Conservation (phyloP, 2,329 filamentous ascomycete genomes). For the Pseudohalonectria lignicola region DNA sequence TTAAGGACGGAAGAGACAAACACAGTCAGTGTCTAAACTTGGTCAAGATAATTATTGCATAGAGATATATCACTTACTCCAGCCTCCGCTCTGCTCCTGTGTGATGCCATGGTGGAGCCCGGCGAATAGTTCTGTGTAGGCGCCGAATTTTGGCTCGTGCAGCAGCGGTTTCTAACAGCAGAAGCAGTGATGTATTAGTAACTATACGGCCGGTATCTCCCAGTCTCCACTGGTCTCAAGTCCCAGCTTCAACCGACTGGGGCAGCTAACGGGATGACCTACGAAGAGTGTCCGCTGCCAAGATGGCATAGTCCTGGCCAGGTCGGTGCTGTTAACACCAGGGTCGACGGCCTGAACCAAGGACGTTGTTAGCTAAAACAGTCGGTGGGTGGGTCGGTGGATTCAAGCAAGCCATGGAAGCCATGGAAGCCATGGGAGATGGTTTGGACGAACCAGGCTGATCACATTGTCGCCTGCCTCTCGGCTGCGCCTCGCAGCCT, state of each 20-base stretch:
- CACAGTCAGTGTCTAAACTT: not conserved
- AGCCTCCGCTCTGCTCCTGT: constrained; percentile 15
- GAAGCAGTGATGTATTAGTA: constrained; percentile 4
- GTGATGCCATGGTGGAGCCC: constrained; percentile 23
- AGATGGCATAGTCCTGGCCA: constrained; percentile 4
- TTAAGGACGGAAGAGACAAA: not conserved
- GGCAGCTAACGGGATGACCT: too few relatives aligned
- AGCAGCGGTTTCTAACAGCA: constrained; percentile 10
- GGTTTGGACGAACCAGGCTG: too few relatives aligned
- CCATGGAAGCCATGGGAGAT: too few relatives aligned
- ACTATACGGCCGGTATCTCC: too few relatives aligned
- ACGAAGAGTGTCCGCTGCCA: not conserved
- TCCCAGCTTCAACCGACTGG: too few relatives aligned
- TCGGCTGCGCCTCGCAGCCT: constrained; percentile 12
- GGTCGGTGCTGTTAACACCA: constrained; percentile 5
- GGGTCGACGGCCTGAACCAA: constrained; percentile 3
- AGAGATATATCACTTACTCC: too few relatives aligned
- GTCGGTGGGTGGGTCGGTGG: too few relatives aligned
- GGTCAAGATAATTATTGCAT: constrained; percentile 18
- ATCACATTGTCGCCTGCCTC: constrained; percentile 13
- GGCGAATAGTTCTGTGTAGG: constrained; percentile 30
- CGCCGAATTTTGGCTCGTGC: constrained; percentile 18
- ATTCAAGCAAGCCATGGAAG: too few relatives aligned
- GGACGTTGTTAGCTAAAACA: not conserved
- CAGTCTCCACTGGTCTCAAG: too few relatives aligned